A percentile compares a stretch with the other conserved stretches of the same genome.
These are phyloP conservation scores for Teratosphaeria nubilosa DNA, from an alignment of 2,329 filamentous ascomycete species.

Conservation along the genomic window DNA sequence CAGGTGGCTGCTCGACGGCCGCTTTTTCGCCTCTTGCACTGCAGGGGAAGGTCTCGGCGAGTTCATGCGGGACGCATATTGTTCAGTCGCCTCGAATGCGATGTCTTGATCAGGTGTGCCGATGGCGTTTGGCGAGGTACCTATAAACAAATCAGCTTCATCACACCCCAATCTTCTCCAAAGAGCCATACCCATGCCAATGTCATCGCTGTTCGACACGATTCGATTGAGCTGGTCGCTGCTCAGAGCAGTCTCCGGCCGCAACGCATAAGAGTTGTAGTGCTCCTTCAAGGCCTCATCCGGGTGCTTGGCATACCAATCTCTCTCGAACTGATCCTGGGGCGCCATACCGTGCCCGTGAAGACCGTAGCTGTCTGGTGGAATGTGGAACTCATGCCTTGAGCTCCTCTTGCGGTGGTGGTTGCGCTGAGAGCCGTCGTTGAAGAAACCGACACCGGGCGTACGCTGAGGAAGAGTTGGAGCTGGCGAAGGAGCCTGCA, in stretches of 20 bases:
- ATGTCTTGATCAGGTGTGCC: constrained; percentile 85
- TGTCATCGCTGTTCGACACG: constrained; percentile 58
- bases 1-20: constrained; percentile 27
- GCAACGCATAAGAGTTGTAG: constrained; percentile 50
- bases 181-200: constrained; percentile 38
- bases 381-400: constrained; percentile 54
- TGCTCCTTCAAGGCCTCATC: constrained; percentile 73
- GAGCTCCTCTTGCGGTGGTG: constrained; percentile 59
- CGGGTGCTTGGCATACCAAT: constrained; percentile 88
- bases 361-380: constrained; percentile 84
- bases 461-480: constrained; percentile 37
- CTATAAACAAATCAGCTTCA: constrained; percentile 34
- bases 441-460: constrained; percentile 43
- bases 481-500: constrained; percentile 83
- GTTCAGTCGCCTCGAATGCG: constrained; percentile 76
- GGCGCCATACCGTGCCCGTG: constrained; percentile 70
- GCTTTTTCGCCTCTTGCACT: constrained; percentile 17
- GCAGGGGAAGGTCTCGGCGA: constrained; percentile 50
- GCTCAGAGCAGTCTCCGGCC: constrained; percentile 73
- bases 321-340: constrained; percentile 75
- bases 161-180: background rate
- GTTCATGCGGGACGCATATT: constrained; percentile 66
- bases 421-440: constrained; percentile 47
- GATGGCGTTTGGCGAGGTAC: constrained; percentile 50
- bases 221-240: constrained; percentile 85